phyloP scores from a whole-genome alignment of 139 green algal genomes.

The Chlamydomonas sp. region DNA sequence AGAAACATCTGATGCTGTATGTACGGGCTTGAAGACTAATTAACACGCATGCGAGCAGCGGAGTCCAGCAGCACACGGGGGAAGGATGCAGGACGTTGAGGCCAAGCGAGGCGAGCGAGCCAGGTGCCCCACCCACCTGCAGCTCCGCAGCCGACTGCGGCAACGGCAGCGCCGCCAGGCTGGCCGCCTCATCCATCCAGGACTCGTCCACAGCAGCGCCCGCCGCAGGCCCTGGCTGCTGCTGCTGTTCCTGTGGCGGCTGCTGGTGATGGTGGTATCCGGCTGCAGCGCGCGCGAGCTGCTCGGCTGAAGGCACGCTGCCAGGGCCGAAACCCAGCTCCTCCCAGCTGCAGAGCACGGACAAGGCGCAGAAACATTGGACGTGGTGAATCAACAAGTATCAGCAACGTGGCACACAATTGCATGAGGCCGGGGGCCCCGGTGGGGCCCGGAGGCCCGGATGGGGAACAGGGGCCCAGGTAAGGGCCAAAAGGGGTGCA shows the following conservation, averaged over 20 bases:
- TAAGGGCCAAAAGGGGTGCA: no score
- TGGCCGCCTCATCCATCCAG: slow-evolving; percentile 7
- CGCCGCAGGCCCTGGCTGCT: not conserved
- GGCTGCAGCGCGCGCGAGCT: not conserved
- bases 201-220: not conserved
- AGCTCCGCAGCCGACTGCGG: not conserved
- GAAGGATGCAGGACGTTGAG: no score
- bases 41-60: no score
- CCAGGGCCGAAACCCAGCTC: slow-evolving; percentile 27
- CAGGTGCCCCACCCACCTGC: not conserved
- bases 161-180: not conserved
- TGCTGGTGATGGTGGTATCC: not conserved
- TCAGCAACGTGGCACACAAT: no score
- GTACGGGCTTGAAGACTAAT: no score
- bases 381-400: not conserved
- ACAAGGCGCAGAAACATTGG: not conserved
- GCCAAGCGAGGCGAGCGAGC: not conserved
- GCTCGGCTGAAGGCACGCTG: not conserved
- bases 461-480: no score
- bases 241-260: not conserved
- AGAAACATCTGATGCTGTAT: no score
- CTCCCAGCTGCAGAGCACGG: slow-evolving; percentile 18
- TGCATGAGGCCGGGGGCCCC: no score
- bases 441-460: no score
- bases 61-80: no score